Evolutionary conservation across 768 basidiomycete species (phyloP), one percentile per base, ranked within the genome.

Genomic region (Phylloporus sp.): DNA sequence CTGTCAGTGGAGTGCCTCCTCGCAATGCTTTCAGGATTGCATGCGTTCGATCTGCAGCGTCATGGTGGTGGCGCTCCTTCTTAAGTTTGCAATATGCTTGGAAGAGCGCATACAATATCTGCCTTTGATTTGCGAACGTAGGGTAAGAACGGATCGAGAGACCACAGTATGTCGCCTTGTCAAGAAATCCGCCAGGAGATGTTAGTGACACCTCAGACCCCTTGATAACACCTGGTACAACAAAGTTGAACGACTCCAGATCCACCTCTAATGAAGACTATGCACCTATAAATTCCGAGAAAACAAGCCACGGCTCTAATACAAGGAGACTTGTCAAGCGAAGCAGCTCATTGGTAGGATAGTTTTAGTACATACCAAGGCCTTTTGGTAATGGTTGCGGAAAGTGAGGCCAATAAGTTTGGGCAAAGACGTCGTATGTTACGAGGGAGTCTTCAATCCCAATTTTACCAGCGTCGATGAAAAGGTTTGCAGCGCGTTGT

Each of bases 41-140:
- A 49, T 84, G 83, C 0, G 83, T 80, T 80, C 85, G 75, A 49
- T 88, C 86, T 2, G 86, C 81, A 6, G 73, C 64, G 62, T 89
- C 86, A 15, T 69, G 70, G 46, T 82, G 76, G 12, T 71, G 61
- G 15, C 63, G 59, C 26, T 64, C 54, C 6, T 59, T 62, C 62
- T 83, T 86, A 24, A 66, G 66, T 49, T 69, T 76, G 16, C 67
- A 61, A 57, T 88, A 88, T 0, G 61, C 59, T 43, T 75, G 64
- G 43, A 86, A 89, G 1, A 86, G 62, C 3, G 56, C 68, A 60
- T 85, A 88, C 12, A 85, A 60, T 4, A 50, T 63, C 12, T 66
- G 67, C 44, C 85, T 72, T 18, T 76, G 74, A 8, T 66, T 70
- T 0, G 81, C 74, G 58, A 86, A 86, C 0, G 78, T 75, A 3